Evolutionary conservation across 139 green algal species (phyloP).

Genomic region (Coelastrella sp.): DNA sequence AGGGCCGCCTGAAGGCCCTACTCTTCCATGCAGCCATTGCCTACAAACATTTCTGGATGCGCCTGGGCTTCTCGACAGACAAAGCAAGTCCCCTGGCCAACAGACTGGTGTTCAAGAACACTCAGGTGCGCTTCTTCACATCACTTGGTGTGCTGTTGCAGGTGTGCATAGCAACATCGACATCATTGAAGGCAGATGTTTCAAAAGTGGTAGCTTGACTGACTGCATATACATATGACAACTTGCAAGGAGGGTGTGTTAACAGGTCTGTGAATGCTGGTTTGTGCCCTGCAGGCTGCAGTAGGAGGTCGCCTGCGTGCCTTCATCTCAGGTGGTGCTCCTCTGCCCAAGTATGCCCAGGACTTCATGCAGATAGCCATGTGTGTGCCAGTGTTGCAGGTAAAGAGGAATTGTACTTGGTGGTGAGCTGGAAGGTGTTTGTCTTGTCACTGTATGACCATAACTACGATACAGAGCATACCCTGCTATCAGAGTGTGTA

Average conservation of each 20-base stretch:
- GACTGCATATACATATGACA: too few relatives aligned
- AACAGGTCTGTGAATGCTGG: too few relatives aligned
- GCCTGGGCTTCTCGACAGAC: constrained; percentile 1
- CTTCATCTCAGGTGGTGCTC: constrained; percentile 85
- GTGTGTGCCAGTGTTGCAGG: constrained; percentile 78
- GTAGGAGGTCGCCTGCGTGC: constrained; percentile 74
- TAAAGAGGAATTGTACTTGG: not conserved
- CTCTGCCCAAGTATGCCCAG: constrained; percentile 86
- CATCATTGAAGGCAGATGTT: not conserved
- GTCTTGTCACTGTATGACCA: too few relatives aligned
- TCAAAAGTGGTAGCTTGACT: too few relatives aligned
- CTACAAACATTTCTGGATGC: constrained; percentile 35
- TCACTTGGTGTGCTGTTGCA: not conserved
- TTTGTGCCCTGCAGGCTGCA: constrained; percentile 34
- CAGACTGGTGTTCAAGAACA: constrained; percentile 78
- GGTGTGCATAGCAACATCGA: not conserved
- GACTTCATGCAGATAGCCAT: constrained; percentile 87
- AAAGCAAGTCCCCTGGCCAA: constrained; percentile 66
- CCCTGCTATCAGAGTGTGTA: too few relatives aligned
- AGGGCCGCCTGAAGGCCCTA: not conserved
- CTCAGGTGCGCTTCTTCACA: constrained; percentile 38
- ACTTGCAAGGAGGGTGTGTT: too few relatives aligned
- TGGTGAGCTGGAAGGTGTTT: not conserved
- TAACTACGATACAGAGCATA: too few relatives aligned
- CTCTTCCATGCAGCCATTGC: constrained; percentile 29